Percentiles rank a stretch among this genome's conserved stretches.
These are phyloP conservation scores for Magnusiomyces clavatus DNA, from an alignment of 1,139 yeast species.

Conservation along the genomic window DNA sequence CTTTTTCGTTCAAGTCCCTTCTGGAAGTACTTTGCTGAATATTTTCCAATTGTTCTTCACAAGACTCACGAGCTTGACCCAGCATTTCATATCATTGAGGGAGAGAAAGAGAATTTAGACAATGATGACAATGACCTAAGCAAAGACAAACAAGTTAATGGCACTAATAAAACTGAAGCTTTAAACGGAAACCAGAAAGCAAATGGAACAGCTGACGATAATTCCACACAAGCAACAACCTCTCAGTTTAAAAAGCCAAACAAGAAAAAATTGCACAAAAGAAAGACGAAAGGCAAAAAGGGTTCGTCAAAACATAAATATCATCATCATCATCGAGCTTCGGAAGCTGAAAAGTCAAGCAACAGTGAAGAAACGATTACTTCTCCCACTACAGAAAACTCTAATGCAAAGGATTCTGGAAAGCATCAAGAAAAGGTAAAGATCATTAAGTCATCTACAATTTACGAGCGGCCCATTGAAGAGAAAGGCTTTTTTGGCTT, in stretches of 20 bases:
- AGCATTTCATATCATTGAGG: conserved; percentile 41
- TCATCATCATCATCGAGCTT: too few species aligned
- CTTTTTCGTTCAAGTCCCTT: conserved; percentile 49
- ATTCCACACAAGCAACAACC: background rate
- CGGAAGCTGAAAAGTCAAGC: too few species aligned
- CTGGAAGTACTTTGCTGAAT: conserved; percentile 72
- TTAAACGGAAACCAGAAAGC: too few species aligned
- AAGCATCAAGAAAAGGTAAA: background rate
- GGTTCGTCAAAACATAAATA: background rate
- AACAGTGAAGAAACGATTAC: too few species aligned
- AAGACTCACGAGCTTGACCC: conserved; percentile 70
- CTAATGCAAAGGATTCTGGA: background rate
- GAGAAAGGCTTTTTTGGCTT: background rate
- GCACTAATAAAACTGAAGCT: too few species aligned
- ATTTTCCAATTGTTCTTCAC: conserved; percentile 74
- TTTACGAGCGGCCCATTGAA: background rate
- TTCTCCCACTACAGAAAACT: background rate
- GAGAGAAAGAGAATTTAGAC: background rate
- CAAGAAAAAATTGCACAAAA: background rate
- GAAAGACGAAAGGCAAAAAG: background rate
- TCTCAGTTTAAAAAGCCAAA: background rate
- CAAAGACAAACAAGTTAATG: background rate
- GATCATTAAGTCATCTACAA: conserved; percentile 1
- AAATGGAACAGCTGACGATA: background rate
- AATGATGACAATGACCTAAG: background rate